Evolutionary conservation across 1,284 basidiomycete species (phyloP).

Genomic region (Amylostereum areolatum): DNA sequence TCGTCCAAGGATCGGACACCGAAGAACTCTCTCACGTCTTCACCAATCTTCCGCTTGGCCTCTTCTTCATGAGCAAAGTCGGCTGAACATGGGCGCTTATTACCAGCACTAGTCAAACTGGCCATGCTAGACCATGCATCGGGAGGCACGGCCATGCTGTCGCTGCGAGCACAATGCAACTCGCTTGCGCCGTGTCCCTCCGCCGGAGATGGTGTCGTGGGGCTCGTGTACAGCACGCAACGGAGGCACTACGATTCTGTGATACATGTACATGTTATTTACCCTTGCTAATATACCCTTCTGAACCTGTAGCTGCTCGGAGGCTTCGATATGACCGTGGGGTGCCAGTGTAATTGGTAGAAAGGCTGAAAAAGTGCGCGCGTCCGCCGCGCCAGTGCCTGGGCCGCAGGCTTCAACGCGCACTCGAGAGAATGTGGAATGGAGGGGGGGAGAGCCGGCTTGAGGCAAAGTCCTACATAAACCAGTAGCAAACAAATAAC

Average conservation of each 20-base stretch:
- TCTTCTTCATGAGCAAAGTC: slow-evolving; percentile 66
- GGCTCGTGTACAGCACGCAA: slow-evolving; percentile 46
- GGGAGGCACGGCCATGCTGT: slow-evolving; percentile 25
- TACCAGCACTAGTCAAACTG: slow-evolving; percentile 54
- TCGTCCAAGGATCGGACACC: slow-evolving; percentile 76
- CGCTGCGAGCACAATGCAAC: slow-evolving; percentile 42
- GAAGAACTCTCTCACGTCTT: slow-evolving; percentile 77
- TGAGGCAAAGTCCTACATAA: slow-evolving; percentile 41
- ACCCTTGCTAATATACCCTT: too few species aligned
- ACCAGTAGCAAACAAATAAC: slow-evolving; percentile 86
- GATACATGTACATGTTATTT: too few species aligned
- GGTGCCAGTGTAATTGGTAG: too few species aligned
- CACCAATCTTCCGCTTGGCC: slow-evolving; percentile 73
- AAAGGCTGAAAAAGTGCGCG: too few species aligned
- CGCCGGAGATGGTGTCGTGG: slow-evolving; percentile 39
- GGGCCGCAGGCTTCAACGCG: too few species aligned
- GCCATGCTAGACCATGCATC: slow-evolving; percentile 54
- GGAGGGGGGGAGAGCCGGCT: too few species aligned
- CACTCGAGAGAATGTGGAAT: too few species aligned
- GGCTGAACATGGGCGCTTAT: slow-evolving; percentile 15
- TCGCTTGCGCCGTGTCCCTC: slow-evolving; percentile 42
- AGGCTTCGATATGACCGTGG: too few species aligned
- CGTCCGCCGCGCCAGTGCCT: too few species aligned
- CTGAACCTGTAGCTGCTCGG: too few species aligned
- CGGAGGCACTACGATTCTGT: too few species aligned